Percentiles rank a stretch among this genome's conserved stretches.
phyloP scores from a whole-genome alignment of 2,329 filamentous ascomycete species.

The Cordyceps farinosa region DNA sequence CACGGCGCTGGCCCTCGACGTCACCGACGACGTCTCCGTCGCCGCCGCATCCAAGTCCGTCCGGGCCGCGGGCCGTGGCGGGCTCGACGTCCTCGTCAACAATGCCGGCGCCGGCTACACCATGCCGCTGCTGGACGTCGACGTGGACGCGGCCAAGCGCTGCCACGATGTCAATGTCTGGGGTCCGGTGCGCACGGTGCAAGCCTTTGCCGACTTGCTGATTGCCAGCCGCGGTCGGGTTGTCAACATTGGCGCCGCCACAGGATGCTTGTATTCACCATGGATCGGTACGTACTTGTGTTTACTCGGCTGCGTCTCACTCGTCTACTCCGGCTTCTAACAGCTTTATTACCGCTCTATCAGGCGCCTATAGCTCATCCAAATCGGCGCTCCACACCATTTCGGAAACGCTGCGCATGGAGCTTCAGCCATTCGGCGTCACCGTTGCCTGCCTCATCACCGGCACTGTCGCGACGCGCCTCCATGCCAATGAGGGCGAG shows the following conservation, averaged over 20 bases:
- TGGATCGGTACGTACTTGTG: conserved; percentile 5
- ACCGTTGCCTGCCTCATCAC: conserved; percentile 14
- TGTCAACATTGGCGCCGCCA: conserved; percentile 21
- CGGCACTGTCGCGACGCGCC: conserved; percentile 8
- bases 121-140: conserved; percentile 29
- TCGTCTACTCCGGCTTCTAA: not conserved
- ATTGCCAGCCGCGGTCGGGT: conserved; percentile 27
- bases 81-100: conserved; percentile 25
- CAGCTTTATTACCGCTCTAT: too few relatives aligned
- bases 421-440: conserved; percentile 17
- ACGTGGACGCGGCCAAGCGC: conserved; percentile 29
- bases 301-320: not conserved
- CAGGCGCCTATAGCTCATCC: conserved; percentile 11
- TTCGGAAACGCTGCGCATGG: conserved; percentile 16
- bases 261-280: conserved; percentile 1
- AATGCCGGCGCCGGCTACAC: conserved; percentile 24
- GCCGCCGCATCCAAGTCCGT: conserved; percentile 21
- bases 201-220: conserved; percentile 31
- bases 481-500: conserved; percentile 2
- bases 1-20: conserved; percentile 31
- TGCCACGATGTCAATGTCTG: conserved; percentile 44
- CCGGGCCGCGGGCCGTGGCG: conserved; percentile 18
- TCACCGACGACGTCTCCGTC: conserved; percentile 29
- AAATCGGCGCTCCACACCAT: conserved; percentile 14
- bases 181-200: conserved; percentile 32